phyloP scores from a whole-genome alignment of 768 basidiomycete genomes.

The Collybiopsis luxurians region DNA sequence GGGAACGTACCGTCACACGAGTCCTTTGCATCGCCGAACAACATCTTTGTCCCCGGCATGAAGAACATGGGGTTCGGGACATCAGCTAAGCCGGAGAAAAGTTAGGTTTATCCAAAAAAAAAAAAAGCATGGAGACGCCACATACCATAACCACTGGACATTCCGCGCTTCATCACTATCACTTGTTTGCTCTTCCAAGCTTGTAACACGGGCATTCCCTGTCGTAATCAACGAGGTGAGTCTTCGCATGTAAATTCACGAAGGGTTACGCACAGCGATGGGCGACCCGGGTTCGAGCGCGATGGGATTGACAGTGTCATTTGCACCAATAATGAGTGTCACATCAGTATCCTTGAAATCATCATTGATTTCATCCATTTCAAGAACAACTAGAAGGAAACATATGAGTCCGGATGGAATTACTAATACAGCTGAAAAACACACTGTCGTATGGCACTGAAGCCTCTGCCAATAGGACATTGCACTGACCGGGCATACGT shows the following conservation, averaged over 20 bases:
- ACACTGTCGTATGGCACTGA: conserved; percentile 87
- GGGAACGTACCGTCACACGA: conserved; percentile 58
- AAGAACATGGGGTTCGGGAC: conserved; percentile 95
- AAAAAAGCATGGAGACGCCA: too few species aligned
- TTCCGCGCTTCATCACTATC: conserved; percentile 89
- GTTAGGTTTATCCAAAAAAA: background rate
- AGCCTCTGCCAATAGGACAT: conserved; percentile 88
- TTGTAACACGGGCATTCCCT: conserved; percentile 90
- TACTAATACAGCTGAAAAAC: conserved; percentile 16
- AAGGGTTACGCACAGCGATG: conserved; percentile 51
- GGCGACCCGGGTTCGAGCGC: conserved; percentile 83
- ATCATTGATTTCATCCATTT: conserved; percentile 95
- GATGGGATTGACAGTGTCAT: conserved; percentile 91
- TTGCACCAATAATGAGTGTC: conserved; percentile 89
- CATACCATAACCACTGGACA: conserved; percentile 84
- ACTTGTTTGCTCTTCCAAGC: conserved; percentile 95
- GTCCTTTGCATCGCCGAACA: conserved; percentile 91
- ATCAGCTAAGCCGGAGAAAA: conserved; percentile 53
- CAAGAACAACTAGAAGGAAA: conserved; percentile 64
- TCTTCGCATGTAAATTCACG: background rate
- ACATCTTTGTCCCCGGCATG: conserved; percentile 86
- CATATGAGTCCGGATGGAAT: background rate
- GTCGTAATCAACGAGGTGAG: background rate
- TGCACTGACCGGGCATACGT: conserved; percentile 92
- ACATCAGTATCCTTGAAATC: conserved; percentile 88